Evolutionary conservation across 148 eudicot species (phyloP), one percentile per base, ranked within the genome.

Genomic region (Silene uniflora): DNA sequence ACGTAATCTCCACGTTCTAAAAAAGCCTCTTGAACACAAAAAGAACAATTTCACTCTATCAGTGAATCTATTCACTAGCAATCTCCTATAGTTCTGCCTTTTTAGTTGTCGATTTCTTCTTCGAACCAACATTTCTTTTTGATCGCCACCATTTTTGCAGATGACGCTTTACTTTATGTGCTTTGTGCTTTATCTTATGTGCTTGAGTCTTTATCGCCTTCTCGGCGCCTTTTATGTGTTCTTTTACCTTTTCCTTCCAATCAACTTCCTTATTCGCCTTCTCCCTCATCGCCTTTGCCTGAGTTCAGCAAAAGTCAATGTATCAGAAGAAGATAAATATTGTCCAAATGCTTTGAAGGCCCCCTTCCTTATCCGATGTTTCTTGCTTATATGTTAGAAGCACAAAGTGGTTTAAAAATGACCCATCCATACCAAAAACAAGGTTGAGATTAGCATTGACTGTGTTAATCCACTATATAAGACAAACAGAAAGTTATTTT

Each of bases 241-340:
- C 81, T 5, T 77, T 76, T 46, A 92, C 86, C 73, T 24, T 85
- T 59, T 86, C 87, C 85, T 88, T 94, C 97, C 97, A 94, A 69
- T 90, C 89, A 10, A 22, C 76, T 72, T 87, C 82, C 42, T 77
- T 83, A 22, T 65, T 77, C 23, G 83, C 86, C 75, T 85, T 90
- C 18, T 87, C 88, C 74, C 83, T 82, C 75, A 94, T 32, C 58
- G 86, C 89, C 71, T 85, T 94, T 46, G 89, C 89, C 98, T 94
- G 88, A 19, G 47, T 73, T 23, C 39, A 78, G 60, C n/a, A 75
- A 14, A 63, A 39, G 3, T 12, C 56, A 52, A 52, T 13, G 17
- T 12, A 52, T 18, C 17, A 52, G 17, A 52, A 12, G 9, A 16
- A 52, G 16, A 52, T 16, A 52, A 16, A 13, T 12, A 52, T 52